phyloP scores from a whole-genome alignment of 176 grass and related monocot genomes.

The Avena eriantha region DNA sequence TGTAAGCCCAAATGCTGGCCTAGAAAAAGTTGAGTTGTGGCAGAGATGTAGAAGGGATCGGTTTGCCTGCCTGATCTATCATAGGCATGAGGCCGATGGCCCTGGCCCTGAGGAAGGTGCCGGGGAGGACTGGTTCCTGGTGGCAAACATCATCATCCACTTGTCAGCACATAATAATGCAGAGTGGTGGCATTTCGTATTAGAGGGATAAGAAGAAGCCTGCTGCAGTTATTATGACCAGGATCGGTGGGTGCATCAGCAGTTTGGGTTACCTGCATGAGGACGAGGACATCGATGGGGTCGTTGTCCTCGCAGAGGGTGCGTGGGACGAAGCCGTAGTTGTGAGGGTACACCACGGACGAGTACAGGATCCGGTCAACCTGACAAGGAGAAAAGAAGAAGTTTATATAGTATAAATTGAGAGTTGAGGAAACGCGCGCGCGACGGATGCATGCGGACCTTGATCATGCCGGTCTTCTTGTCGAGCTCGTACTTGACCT shows the following conservation, averaged over 20 bases:
- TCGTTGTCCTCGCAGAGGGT: slow-evolving; percentile 97
- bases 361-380: slow-evolving; percentile 90
- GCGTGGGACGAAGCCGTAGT: slow-evolving; percentile 91
- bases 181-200: not conserved
- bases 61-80: slow-evolving; percentile 62
- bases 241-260: no score
- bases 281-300: slow-evolving; percentile 91
- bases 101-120: slow-evolving; percentile 75
- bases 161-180: not conserved
- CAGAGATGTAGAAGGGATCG: not conserved
- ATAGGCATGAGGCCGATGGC: slow-evolving; percentile 88
- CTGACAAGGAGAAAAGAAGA: not conserved
- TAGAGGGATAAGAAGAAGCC: not conserved
- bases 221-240: not conserved
- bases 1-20: not conserved
- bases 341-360: slow-evolving; percentile 94
- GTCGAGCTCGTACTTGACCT: slow-evolving; percentile 98
- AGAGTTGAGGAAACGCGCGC: not conserved
- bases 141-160: not conserved
- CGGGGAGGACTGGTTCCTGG: slow-evolving; percentile 66
- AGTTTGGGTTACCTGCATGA: slow-evolving; percentile 70
- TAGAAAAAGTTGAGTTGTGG: not conserved
- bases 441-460: slow-evolving; percentile 20
- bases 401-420: not conserved
- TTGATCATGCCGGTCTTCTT: slow-evolving; percentile 97